These are phyloP conservation scores for Eucommia ulmoides DNA, from an alignment of 257 asterid species.

Conservation along the genomic window DNA sequence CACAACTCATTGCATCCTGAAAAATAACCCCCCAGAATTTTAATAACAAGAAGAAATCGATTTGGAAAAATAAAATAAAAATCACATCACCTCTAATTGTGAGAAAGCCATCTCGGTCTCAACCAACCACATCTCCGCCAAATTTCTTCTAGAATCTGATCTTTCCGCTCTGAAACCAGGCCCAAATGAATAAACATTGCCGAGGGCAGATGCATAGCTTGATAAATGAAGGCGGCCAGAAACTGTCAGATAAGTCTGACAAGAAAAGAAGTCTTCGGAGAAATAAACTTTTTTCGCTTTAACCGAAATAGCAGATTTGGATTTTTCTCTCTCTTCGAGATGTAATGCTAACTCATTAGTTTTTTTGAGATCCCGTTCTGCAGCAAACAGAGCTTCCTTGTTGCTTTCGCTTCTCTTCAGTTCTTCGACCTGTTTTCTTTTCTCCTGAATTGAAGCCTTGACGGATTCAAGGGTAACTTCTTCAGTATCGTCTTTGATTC, in stretches of 20 bases:
- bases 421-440: slow-evolving; percentile 50
- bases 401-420: slow-evolving; percentile 63
- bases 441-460: slow-evolving; percentile 47
- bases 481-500: slow-evolving; percentile 1
- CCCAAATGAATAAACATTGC: slow-evolving; percentile 74
- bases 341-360: slow-evolving; percentile 42
- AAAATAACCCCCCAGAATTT: slow-evolving; percentile 5
- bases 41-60: neutral
- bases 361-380: slow-evolving; percentile 54
- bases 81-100: slow-evolving; percentile 35
- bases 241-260: slow-evolving; percentile 37
- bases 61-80: neutral
- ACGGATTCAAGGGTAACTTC: slow-evolving; percentile 32
- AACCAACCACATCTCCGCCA: slow-evolving; percentile 84
- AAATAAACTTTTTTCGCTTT: slow-evolving; percentile 16
- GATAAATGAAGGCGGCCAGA: slow-evolving; percentile 78
- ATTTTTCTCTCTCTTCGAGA: slow-evolving; percentile 41
- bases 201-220: slow-evolving; percentile 78
- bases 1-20: slow-evolving; percentile 79
- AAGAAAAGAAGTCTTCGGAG: slow-evolving; percentile 49
- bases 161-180: slow-evolving; percentile 55
- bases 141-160: slow-evolving; percentile 31
- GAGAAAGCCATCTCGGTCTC: slow-evolving; percentile 85
- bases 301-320: slow-evolving; percentile 12
- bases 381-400: slow-evolving; percentile 65